Percentiles rank a stretch among this genome's conserved stretches.
Evolutionary conservation across 176 grass and related monocot species (phyloP).

Genomic region (Triticum turgidum): DNA sequence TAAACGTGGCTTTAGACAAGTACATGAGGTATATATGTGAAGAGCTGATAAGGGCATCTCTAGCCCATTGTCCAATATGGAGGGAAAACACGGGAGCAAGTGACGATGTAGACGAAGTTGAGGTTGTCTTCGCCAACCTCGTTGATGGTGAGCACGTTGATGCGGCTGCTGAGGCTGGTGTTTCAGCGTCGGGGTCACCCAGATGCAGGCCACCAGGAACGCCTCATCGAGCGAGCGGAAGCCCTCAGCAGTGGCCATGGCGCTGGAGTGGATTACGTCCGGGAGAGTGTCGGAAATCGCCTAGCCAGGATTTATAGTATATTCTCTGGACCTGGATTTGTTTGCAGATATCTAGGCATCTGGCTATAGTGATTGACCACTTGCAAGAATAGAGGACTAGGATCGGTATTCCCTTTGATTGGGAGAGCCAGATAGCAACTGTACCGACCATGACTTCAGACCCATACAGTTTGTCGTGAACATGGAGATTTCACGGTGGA

Average conservation of each 20-base stretch:
- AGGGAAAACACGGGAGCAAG: background rate
- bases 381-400: background rate
- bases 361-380: background rate
- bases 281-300: background rate
- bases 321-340: slow-evolving; percentile 58
- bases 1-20: no score
- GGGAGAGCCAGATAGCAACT: no score
- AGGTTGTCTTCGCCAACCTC: slow-evolving; percentile 96
- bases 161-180: slow-evolving; percentile 42
- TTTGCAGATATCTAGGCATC: background rate
- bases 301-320: background rate
- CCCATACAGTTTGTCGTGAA: no score
- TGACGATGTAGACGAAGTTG: slow-evolving; percentile 96
- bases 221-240: slow-evolving; percentile 66
- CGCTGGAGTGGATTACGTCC: background rate
- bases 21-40: no score
- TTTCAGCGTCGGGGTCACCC: slow-evolving; percentile 48
- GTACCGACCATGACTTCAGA: no score
- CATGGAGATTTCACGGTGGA: background rate
- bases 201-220: slow-evolving; percentile 78
- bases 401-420: background rate
- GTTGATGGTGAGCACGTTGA: slow-evolving; percentile 47
- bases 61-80: no score
- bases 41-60: no score
- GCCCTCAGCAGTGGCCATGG: slow-evolving; percentile 27